phyloP scores from a whole-genome alignment of 2,329 filamentous ascomycete species.

The Colletotrichum incanum region DNA sequence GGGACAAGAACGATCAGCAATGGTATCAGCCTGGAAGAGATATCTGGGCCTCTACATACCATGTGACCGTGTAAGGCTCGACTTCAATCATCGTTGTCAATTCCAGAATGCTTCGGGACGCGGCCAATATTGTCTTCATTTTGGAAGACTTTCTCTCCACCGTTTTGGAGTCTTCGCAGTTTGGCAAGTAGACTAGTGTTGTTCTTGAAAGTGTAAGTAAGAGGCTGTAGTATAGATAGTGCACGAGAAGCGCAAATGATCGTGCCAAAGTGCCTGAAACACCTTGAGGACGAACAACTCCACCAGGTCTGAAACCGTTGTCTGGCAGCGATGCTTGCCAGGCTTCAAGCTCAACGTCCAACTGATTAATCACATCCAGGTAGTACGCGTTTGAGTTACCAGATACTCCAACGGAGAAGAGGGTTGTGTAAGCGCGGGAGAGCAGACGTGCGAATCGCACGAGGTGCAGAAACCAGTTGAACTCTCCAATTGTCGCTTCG shows the following conservation, averaged over 20 bases:
- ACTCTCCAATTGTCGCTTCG: constrained; percentile 45
- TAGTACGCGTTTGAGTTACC: constrained; percentile 47
- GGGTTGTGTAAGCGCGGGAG: constrained; percentile 48
- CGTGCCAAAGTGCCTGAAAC: constrained; percentile 35
- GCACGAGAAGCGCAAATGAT: constrained; percentile 42
- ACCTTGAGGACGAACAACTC: constrained; percentile 27
- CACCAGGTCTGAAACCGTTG: constrained; percentile 42
- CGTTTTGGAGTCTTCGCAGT: constrained; percentile 26
- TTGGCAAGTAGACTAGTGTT: constrained; percentile 44
- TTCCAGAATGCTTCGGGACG: constrained; percentile 49
- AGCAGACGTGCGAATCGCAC: constrained; percentile 49
- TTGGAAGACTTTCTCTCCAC: constrained; percentile 38
- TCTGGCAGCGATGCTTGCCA: constrained; percentile 50
- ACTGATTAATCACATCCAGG: constrained; percentile 48
- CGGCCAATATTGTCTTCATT: constrained; percentile 45
- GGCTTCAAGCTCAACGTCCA: constrained; percentile 48
- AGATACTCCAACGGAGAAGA: constrained; percentile 50
- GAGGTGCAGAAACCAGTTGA: constrained; percentile 48
- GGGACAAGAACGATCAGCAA: not conserved
- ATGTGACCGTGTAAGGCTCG: constrained; percentile 49
- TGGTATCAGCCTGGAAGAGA: not conserved
- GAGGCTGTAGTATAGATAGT: constrained; percentile 51
- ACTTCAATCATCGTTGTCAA: constrained; percentile 50
- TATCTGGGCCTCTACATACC: constrained; percentile 40
- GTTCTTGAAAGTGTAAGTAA: constrained; percentile 49